phyloP scores from a whole-genome alignment of 805 yeast genomes.

The Nakazawaea ambrosiae region DNA sequence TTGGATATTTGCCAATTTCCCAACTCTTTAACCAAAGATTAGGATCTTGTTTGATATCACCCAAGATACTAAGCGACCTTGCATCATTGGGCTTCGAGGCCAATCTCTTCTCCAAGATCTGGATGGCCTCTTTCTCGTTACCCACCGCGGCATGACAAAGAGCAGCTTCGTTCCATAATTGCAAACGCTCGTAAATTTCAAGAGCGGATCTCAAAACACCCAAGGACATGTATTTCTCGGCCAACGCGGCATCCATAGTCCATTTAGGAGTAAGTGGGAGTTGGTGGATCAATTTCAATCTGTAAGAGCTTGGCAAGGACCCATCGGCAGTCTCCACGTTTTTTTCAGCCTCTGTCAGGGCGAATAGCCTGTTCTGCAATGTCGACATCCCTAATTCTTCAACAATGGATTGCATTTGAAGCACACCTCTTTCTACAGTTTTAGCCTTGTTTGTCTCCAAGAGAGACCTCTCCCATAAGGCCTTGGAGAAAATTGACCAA shows the following conservation, averaged over 20 bases:
- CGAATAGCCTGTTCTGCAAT: constrained; percentile 49
- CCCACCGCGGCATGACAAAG: constrained; percentile 86
- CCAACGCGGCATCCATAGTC: constrained; percentile 74
- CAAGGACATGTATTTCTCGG: constrained; percentile 78
- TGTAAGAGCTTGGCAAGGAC: constrained; percentile 34
- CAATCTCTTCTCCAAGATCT: constrained; percentile 48
- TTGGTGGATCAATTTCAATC: constrained; percentile 66
- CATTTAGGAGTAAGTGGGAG: constrained; percentile 78
- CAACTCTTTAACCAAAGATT: constrained; percentile 77
- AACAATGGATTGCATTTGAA: constrained; percentile 87
- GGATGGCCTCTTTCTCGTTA: constrained; percentile 58
- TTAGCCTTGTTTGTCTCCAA: constrained; percentile 74
- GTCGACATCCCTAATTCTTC: constrained; percentile 73
- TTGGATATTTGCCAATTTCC: constrained; percentile 75
- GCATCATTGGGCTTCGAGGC: constrained; percentile 63
- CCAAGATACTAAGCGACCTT: constrained; percentile 74
- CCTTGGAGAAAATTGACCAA: constrained; percentile 74
- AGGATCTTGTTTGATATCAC: constrained; percentile 79
- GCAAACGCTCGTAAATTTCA: constrained; percentile 77
- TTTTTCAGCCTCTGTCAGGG: constrained; percentile 26
- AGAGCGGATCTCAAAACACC: constrained; percentile 85
- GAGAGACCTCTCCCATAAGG: constrained; percentile 85
- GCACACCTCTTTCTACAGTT: constrained; percentile 88
- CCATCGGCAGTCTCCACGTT: constrained; percentile 23
- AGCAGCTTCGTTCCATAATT: constrained; percentile 77